Base-by-base conservation (phyloP, 2,329 filamentous ascomycete genomes). In the Colletotrichum tabaci region DNA sequence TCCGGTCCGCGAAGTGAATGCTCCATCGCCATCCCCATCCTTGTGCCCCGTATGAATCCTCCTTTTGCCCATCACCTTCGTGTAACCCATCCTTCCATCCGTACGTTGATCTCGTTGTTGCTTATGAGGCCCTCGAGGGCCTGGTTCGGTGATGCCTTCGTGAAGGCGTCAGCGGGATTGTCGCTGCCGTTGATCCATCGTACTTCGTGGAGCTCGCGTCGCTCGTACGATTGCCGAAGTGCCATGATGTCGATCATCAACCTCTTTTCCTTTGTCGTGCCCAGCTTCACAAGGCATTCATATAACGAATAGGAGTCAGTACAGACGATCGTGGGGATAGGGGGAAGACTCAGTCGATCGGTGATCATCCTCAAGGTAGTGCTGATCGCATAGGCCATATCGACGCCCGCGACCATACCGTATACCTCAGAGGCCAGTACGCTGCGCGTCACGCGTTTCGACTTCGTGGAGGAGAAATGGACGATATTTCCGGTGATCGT, bases 171-270 rank as follows among this genome's bases (percentile, higher is more conserved):
- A 3, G 62, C 52, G 0, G n/a, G 35, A 44, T 65, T 65, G 9
- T 65, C 10, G 1, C 56, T 26, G 3, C 62, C n/a, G 13, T 57
- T 57, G n/a, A 65, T 65, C 62, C 30, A 78, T 21, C 49, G 18
- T 16, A 78, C 55, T 30, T 76, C 67, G 2, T 38, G 8, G 1
- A 75, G 42, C 26, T 77, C 67, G 1, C 65, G 23, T 0, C 65
- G 38, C 30, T 77, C 67, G 47, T 77, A 77, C 0, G 61, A 72
- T 60, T 77, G 49, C 0, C 71, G 21, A 0, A 77, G 15, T 0
- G 64, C 60, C 50, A 77, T 75, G 15, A 77, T 74, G 53, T 77
- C 70, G 30, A 76, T 74, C 58, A 75, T 76, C 0, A 73, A 21
- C 0, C 71, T 10, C 35, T 77, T 75, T 23, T 77, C 70, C 23